A percentile compares a stretch with the other conserved stretches of the same genome.
Conservation (phyloP, 495 filamentous ascomycete species). For the Cladorrhinum samala region DNA sequence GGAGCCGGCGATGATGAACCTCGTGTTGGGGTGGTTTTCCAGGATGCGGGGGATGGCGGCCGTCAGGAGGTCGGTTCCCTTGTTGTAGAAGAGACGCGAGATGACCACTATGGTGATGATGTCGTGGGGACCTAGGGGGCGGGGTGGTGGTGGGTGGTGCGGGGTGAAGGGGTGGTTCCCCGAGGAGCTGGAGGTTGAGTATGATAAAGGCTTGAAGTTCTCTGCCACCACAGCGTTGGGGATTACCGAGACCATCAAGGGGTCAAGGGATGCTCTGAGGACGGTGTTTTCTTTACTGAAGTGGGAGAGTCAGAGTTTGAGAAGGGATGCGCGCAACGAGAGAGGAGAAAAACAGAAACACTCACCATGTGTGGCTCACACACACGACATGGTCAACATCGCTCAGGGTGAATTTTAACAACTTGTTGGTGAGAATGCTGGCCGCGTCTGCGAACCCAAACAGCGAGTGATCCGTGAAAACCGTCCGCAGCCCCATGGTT, state of each 20-base stretch:
- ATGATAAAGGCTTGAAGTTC: constrained; percentile 72
- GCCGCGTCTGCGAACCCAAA: constrained; percentile 96
- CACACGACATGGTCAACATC: constrained; percentile 98
- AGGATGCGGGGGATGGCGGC: constrained; percentile 91
- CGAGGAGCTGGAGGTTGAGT: constrained; percentile 28
- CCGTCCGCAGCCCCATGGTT: constrained; percentile 92
- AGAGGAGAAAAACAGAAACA: not conserved
- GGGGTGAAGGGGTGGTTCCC: constrained; percentile 5
- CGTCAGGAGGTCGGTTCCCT: constrained; percentile 91
- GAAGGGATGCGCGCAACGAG: constrained; percentile 1
- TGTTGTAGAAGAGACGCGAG: constrained; percentile 97
- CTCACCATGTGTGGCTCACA: constrained; percentile 93
- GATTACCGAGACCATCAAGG: constrained; percentile 93
- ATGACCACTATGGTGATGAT: constrained; percentile 95
- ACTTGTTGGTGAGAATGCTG: constrained; percentile 93
- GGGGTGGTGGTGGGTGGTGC: constrained; percentile 30
- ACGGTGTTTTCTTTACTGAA: constrained; percentile 95
- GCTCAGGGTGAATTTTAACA: constrained; percentile 91
- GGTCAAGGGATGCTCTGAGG: constrained; percentile 87
- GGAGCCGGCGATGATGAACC: constrained; percentile 93
- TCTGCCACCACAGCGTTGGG: constrained; percentile 96
- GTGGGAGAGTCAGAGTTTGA: constrained; percentile 4
- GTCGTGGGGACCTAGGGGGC: constrained; percentile 66
- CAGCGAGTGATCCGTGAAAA: constrained; percentile 96
- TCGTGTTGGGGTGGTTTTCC: constrained; percentile 80